Evolutionary conservation across 441 rosid species (phyloP), one percentile per base, ranked within the genome.

Genomic region (Gossypium schwendimanii): DNA sequence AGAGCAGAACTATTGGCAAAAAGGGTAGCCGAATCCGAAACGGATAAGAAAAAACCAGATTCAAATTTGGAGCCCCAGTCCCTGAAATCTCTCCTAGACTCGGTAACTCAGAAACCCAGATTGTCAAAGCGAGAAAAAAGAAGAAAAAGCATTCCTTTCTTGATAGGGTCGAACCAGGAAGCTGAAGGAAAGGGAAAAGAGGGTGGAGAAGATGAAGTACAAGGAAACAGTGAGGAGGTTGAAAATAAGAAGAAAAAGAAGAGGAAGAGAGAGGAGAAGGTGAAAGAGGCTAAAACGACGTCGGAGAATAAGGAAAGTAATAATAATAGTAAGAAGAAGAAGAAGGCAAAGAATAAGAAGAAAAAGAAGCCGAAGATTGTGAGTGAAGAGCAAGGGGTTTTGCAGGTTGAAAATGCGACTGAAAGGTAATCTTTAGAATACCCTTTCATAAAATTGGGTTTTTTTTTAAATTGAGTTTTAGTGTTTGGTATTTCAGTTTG

Each of bases 91-190:
- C 91, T 88, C 50, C 66, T 87, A 23, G 90, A 84, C 74, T 88
- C 92, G 6, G 85, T 80, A 17, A 82, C 77, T 39, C 87, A 80
- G 79, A 92, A 84, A 73, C 88, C 88, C 71, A 86, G 85, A 72
- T 83, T 89, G 81, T 78, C 90, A 5, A 92, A 94, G 88, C 87
- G 94, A 67, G 98, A 88, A 78, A 91, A 83, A 79, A 84, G 90
- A 65, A 81, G 88, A 63, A 86, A 80, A 65, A 52, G 1, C 44
- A 81, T 54, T 7, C 63, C 86, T 80, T 80, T 65, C 9, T 60
- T 59, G 63, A 39, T 77, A 39, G 71, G 63, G 71, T 28, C 49
- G 70, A 57, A 68, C 57, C 23, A 36, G 57, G 76, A 69, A 66
- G 44, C 12, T 4, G 71, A 60, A 47, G 78, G 55, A 47, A 66